Conservation (phyloP, 805 yeast species). For the Priceomyces carsonii region DNA sequence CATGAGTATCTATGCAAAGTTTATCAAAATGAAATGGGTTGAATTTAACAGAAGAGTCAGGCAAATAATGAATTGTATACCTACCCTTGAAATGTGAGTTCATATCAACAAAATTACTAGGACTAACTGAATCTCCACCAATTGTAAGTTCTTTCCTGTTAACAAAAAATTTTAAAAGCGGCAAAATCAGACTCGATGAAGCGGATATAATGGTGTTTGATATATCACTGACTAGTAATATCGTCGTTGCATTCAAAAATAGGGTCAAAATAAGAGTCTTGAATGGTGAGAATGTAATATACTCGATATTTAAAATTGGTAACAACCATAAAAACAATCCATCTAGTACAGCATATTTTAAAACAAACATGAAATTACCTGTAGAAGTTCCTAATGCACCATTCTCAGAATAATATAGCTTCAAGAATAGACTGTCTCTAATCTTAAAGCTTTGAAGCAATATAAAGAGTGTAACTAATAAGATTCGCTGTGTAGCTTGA, state of each 20-base stretch:
- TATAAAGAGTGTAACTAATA: conserved; percentile 64
- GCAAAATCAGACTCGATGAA: conserved; percentile 22
- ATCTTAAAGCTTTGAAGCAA: conserved; percentile 86
- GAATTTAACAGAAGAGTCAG: conserved; percentile 84
- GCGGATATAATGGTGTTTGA: conserved; percentile 47
- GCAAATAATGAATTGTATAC: conserved; percentile 82
- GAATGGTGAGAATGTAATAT: conserved; percentile 63
- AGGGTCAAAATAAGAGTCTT: conserved; percentile 51
- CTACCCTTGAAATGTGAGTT: conserved; percentile 78
- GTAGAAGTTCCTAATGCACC: conserved; percentile 36
- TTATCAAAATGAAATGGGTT: conserved; percentile 68
- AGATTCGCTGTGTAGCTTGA: conserved; percentile 71
- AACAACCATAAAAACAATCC: conserved; percentile 67
- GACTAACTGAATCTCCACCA: conserved; percentile 46
- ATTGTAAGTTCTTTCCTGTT: conserved; percentile 51
- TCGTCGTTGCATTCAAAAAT: conserved; percentile 48
- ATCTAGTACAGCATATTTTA: conserved; percentile 75
- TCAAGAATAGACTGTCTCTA: conserved; percentile 65
- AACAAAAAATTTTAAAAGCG: conserved; percentile 45
- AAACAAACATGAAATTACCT: conserved; percentile 57
- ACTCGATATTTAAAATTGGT: conserved; percentile 76
- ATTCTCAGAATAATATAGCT: conserved; percentile 35
- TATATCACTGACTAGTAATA: conserved; percentile 53
- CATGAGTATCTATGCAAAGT: conserved; percentile 54
- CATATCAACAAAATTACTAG: conserved; percentile 42